Base-by-base conservation (phyloP, 257 asterid genomes). In the Paulownia fortunei region DNA sequence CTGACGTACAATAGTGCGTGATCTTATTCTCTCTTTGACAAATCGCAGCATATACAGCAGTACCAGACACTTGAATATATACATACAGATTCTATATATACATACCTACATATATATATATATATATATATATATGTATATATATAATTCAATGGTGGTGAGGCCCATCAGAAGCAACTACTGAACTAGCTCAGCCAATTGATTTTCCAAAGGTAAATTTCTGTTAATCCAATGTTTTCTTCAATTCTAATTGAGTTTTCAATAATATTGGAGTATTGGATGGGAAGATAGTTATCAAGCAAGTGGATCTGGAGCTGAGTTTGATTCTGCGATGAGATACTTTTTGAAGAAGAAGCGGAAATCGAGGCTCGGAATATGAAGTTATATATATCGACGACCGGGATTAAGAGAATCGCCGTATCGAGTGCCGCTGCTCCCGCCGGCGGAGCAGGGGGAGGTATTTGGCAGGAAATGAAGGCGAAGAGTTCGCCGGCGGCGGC, bases 401-500 rank as follows among this genome's bases (percentile, higher is more conserved):
- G 58, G 11, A 3, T 62, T 34, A 76, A 59, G 64, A 51, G 66
- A 76, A 51, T 76, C 73, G 19, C 70, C 9, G 62, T 3, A 66
- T 21, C 55, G 1, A 11, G 37, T 41, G 47, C 60, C 42, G 60
- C 13, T 26, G 74, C 26, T 1, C 23, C 42, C 42, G 74, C 13
- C 37, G 73, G 56, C 3, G 55, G 37, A 37, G 65, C 8, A 27
- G 71, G 27, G 27, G 78, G 71, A 0, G 56, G 12, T 4, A 37
- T 47, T 76, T 37, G 58, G 63, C 11, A 27, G 56, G 32, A 56
- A 16, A 67, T 39, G 81, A 76, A 76, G 68, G 32, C 68, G 76
- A 80, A 83, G 82, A 85, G 67, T 56, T 82, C 86, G 18, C 82
- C 79, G 79, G 41, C 83, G 52, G 36, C 74, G 60, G 80, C 47